Evolutionary conservation across 73 alveolate species (phyloP).

Genomic region (Paramecium sexaurelia): DNA sequence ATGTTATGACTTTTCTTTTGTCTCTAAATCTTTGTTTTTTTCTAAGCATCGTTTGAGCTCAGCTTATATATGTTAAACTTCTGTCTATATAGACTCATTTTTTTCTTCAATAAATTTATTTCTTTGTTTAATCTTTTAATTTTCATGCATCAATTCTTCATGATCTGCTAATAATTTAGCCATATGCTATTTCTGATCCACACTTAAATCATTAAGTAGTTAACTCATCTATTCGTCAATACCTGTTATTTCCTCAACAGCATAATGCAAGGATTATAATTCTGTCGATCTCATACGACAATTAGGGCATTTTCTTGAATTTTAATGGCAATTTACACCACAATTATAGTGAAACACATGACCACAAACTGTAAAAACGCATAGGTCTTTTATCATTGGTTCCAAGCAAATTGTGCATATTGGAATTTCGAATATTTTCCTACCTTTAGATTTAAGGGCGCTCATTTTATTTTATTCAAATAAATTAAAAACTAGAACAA

Average conservation of each 20-base stretch:
- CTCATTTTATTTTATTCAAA: neutral
- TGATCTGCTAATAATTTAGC: constrained; percentile 24
- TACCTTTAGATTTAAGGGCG: constrained; percentile 26
- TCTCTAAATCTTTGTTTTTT: neutral
- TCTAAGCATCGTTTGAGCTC: neutral
- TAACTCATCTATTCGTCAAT: neutral
- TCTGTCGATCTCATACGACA: constrained; percentile 32
- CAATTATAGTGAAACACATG: constrained; percentile 50
- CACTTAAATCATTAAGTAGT: neutral
- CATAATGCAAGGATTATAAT: neutral
- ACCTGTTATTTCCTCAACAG: constrained; percentile 26
- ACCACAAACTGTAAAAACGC: constrained; percentile 12
- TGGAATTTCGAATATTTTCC: constrained; percentile 44
- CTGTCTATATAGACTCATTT: neutral
- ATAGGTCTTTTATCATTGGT: neutral
- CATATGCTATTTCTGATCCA: constrained; percentile 8
- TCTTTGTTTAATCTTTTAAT: neutral
- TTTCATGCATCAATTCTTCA: neutral
- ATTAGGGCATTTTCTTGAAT: constrained; percentile 47
- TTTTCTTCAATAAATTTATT: neutral
- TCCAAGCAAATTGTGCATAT: constrained; percentile 26
- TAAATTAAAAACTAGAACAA: neutral
- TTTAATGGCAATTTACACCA: constrained; percentile 5
- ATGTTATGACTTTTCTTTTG: neutral
- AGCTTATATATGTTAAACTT: neutral